phyloP scores from a whole-genome alignment of 2,329 filamentous ascomycete species.

The Lecanicillium sp. region DNA sequence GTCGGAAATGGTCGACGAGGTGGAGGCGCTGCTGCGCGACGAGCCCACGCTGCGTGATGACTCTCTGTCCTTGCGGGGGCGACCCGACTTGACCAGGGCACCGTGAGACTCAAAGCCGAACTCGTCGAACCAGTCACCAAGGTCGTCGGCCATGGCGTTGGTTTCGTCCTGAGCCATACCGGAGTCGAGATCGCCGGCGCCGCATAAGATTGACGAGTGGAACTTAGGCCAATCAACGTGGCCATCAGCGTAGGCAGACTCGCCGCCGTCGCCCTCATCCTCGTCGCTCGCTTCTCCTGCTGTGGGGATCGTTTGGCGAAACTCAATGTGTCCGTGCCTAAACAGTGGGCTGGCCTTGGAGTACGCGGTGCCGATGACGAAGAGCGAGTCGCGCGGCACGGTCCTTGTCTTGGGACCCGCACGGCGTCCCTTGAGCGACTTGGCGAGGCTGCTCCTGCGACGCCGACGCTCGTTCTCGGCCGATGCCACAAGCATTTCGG shows the following conservation, averaged over 20 bases:
- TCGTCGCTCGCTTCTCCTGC: background rate
- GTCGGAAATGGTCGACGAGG: constrained; percentile 8
- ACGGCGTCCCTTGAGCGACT: constrained; percentile 14
- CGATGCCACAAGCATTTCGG: constrained; percentile 28
- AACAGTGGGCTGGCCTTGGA: constrained; percentile 7
- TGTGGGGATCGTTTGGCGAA: constrained; percentile 1
- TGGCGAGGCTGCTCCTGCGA: background rate
- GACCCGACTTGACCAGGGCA: constrained; percentile 26
- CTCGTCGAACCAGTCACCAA: constrained; percentile 46
- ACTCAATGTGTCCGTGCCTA: constrained; percentile 13
- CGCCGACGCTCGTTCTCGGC: background rate
- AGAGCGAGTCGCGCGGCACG: constrained; percentile 5
- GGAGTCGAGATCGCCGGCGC: constrained; percentile 45
- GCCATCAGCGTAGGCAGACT: constrained; percentile 39
- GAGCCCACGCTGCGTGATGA: constrained; percentile 18
- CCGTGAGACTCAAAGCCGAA: constrained; percentile 42
- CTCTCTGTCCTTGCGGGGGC: constrained; percentile 3
- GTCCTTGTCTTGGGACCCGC: background rate
- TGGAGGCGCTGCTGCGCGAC: constrained; percentile 10
- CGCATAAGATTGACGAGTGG: constrained; percentile 57
- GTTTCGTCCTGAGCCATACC: constrained; percentile 41
- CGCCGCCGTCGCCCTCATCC: constrained; percentile 17
- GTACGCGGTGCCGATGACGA: constrained; percentile 9
- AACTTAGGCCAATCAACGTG: constrained; percentile 59
- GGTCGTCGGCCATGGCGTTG: constrained; percentile 34